Evolutionary conservation across 768 basidiomycete genomes (phyloP).

Genomic region (Naganishia vishniacii): DNA sequence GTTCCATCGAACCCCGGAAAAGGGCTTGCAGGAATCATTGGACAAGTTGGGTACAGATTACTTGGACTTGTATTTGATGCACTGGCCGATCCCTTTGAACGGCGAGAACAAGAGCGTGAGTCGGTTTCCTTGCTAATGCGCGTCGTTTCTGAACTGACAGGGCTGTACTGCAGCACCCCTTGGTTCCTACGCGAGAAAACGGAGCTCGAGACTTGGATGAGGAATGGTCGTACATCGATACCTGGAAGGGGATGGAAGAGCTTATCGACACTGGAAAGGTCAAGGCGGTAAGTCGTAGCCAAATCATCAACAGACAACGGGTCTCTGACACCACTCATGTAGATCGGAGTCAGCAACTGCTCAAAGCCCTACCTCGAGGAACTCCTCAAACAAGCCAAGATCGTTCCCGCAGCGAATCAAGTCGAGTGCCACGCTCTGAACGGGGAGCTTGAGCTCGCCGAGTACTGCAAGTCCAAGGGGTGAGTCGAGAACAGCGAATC

Average conservation of each 20-base stretch:
- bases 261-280: slow-evolving; percentile 53
- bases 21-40: slow-evolving; percentile 66
- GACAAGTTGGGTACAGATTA: slow-evolving; percentile 65
- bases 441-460: slow-evolving; percentile 58
- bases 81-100: slow-evolving; percentile 71
- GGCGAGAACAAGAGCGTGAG: slow-evolving; percentile 37
- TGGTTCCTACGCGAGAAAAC: slow-evolving; percentile 46
- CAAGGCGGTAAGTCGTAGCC: slow-evolving; percentile 32
- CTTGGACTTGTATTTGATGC: slow-evolving; percentile 65
- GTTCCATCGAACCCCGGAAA: slow-evolving; percentile 58
- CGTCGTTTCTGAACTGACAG: neutral
- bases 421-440: slow-evolving; percentile 67
- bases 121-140: neutral
- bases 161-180: slow-evolving; percentile 19
- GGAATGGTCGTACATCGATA: slow-evolving; percentile 67
- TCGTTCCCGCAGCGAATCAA: slow-evolving; percentile 66
- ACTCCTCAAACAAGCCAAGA: slow-evolving; percentile 61
- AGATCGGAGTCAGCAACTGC: slow-evolving; percentile 67
- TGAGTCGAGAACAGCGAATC: neutral
- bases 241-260: slow-evolving; percentile 73
- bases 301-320: too few species aligned
- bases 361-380: slow-evolving; percentile 64
- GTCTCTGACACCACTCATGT: too few species aligned
- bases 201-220: slow-evolving; percentile 60
- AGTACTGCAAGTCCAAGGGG: slow-evolving; percentile 56